These are phyloP conservation scores for Phytophthora capsici DNA, from an alignment of 352 stramenopile species.

Conservation along the genomic window DNA sequence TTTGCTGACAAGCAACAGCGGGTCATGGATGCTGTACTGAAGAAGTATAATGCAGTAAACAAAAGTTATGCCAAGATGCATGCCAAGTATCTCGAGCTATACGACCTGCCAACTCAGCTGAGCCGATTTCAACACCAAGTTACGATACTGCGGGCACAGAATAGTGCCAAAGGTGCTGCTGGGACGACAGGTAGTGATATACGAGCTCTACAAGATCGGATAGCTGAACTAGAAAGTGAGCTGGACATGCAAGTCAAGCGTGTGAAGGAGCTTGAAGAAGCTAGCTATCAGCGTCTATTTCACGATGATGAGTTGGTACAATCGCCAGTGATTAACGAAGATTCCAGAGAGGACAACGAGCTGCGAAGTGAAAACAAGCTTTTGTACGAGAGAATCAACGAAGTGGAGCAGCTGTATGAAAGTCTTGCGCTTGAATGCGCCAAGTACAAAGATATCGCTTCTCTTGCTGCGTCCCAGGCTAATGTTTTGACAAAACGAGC, in stretches of 20 bases:
- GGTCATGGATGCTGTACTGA: slow-evolving; percentile 37
- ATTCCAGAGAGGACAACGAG: slow-evolving; percentile 28
- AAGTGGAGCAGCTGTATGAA: slow-evolving; percentile 81
- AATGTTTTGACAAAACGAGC: slow-evolving; percentile 55
- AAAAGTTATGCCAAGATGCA: slow-evolving; percentile 56
- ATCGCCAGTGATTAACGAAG: not conserved
- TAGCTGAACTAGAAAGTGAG: slow-evolving; percentile 62
- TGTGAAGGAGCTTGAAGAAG: slow-evolving; percentile 60
- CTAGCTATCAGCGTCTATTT: slow-evolving; percentile 6
- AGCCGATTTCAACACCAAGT: slow-evolving; percentile 55
- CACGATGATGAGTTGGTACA: slow-evolving; percentile 19
- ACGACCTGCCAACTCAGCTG: slow-evolving; percentile 55
- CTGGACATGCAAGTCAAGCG: slow-evolving; percentile 43
- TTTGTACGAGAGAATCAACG: slow-evolving; percentile 67
- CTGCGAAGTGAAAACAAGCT: slow-evolving; percentile 64
- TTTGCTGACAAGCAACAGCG: slow-evolving; percentile 53
- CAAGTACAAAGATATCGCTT: slow-evolving; percentile 71
- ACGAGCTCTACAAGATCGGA: slow-evolving; percentile 35
- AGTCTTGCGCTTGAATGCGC: slow-evolving; percentile 62
- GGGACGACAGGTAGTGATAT: not conserved
- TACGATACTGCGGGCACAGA: slow-evolving; percentile 53
- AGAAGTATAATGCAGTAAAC: slow-evolving; percentile 48
- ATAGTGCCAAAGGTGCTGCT: slow-evolving; percentile 8
- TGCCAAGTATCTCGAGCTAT: slow-evolving; percentile 55
- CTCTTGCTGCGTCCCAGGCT: slow-evolving; percentile 68